Conservation (phyloP, 768 basidiomycete species). For the Punctularia strigosozonata region DNA sequence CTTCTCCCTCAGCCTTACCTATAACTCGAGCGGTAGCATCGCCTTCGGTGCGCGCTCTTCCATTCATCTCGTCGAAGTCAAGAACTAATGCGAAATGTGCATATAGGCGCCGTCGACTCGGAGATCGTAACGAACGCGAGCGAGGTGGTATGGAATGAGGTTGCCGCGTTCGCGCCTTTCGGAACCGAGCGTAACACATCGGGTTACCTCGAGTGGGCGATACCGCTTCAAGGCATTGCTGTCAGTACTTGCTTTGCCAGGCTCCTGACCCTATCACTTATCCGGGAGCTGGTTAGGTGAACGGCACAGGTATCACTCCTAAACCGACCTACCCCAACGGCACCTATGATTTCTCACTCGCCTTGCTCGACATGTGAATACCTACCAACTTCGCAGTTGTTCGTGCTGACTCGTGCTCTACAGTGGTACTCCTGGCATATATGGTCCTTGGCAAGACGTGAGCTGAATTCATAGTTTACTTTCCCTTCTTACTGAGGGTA, state of each 20-base stretch:
- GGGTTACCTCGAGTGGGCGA: slow-evolving; percentile 69
- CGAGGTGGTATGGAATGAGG: slow-evolving; percentile 60
- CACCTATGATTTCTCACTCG: slow-evolving; percentile 45
- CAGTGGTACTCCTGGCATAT: slow-evolving; percentile 62
- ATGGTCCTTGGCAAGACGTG: slow-evolving; percentile 72
- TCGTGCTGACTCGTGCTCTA: neutral
- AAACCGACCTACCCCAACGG: slow-evolving; percentile 52
- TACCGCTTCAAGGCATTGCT: slow-evolving; percentile 42
- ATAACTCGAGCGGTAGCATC: slow-evolving; percentile 48
- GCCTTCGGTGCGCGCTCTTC: slow-evolving; percentile 38
- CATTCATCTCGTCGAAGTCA: neutral
- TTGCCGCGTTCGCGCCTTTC: slow-evolving; percentile 63
- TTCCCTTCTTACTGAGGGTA: neutral
- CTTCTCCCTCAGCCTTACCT: slow-evolving; percentile 59
- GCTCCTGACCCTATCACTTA: neutral
- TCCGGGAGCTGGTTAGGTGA: slow-evolving; percentile 30
- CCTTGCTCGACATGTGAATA: slow-evolving; percentile 63
- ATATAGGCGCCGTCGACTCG: slow-evolving; percentile 64
- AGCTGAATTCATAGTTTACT: slow-evolving; percentile 9
- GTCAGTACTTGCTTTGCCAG: slow-evolving; percentile 22
- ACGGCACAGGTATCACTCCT: slow-evolving; percentile 37
- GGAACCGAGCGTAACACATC: slow-evolving; percentile 43
- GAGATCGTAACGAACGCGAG: slow-evolving; percentile 51
- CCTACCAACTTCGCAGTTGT: neutral
- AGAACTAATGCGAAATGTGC: neutral